These are phyloP conservation scores for Nissolia schottii DNA, from an alignment of 306 rosid genomes.

Conservation along the genomic window DNA sequence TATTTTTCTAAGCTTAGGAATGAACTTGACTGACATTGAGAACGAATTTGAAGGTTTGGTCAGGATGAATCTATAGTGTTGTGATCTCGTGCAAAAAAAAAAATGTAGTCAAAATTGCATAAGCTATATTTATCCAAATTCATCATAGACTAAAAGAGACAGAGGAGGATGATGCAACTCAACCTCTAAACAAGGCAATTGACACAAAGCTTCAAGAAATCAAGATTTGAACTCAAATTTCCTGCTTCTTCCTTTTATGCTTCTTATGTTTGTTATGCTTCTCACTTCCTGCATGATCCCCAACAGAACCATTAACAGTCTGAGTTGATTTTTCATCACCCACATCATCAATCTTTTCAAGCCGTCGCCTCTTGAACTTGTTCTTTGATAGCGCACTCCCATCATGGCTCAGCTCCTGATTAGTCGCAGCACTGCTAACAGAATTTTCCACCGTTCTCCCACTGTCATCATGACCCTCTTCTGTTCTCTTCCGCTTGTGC, in stretches of 20 bases:
- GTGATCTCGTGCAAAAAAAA: neutral
- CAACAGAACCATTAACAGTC: slow-evolving; percentile 2
- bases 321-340: neutral
- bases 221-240: neutral
- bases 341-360: neutral
- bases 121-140: neutral
- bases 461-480: neutral
- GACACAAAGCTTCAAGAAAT: neutral
- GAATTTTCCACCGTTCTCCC: neutral
- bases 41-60: no score
- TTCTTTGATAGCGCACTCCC: neutral
- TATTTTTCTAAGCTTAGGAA: no score
- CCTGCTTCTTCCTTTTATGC: slow-evolving; percentile 17
- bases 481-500: neutral
- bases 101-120: neutral
- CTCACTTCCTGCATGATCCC: neutral
- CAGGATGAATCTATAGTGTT: neutral
- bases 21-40: no score
- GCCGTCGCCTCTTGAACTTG: neutral
- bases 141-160: neutral
- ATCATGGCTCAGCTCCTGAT: neutral
- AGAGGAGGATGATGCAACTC: neutral
- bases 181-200: neutral
- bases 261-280: slow-evolving; percentile 27
- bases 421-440: neutral